These are phyloP conservation scores for Neurospora tetraspora DNA, from an alignment of 495 filamentous ascomycete species.

Conservation along the genomic window DNA sequence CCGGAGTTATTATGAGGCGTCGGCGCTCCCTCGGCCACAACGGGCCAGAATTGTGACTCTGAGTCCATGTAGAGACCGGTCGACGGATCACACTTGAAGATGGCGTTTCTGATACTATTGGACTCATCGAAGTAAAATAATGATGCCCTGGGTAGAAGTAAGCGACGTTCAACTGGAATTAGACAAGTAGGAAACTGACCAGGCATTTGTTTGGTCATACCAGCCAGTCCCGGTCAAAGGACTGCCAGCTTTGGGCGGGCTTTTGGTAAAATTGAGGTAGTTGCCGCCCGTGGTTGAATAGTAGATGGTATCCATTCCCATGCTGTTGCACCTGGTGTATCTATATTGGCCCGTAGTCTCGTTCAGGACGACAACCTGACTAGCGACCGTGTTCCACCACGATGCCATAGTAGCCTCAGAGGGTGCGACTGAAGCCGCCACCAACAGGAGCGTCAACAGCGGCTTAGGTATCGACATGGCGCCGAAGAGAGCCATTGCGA, in stretches of 20 bases:
- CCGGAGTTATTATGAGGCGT: slow-evolving; percentile 17
- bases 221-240: slow-evolving; percentile 26
- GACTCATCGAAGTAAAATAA: slow-evolving; percentile 20
- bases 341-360: slow-evolving; percentile 21
- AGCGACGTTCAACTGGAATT: not conserved
- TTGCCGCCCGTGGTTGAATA: slow-evolving; percentile 13
- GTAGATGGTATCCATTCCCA: slow-evolving; percentile 13
- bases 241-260: slow-evolving; percentile 20
- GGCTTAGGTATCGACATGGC: slow-evolving; percentile 8
- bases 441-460: slow-evolving; percentile 11
- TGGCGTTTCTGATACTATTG: slow-evolving; percentile 17
- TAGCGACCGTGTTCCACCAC: slow-evolving; percentile 21
- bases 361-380: slow-evolving; percentile 29
- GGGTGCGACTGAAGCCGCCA: slow-evolving; percentile 12
- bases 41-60: slow-evolving; percentile 10
- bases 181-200: slow-evolving; percentile 7
- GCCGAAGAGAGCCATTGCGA: not conserved
- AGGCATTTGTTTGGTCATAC: slow-evolving; percentile 9
- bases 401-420: slow-evolving; percentile 18
- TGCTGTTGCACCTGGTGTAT: slow-evolving; percentile 27
- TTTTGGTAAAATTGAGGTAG: slow-evolving; percentile 4
- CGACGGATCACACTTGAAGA: slow-evolving; percentile 23
- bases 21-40: slow-evolving; percentile 12
- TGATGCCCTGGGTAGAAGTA: slow-evolving; percentile 13
- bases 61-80: slow-evolving; percentile 15